phyloP scores from a whole-genome alignment of 2,329 filamentous ascomycete genomes.

The Ophiostoma triangulosporum region DNA sequence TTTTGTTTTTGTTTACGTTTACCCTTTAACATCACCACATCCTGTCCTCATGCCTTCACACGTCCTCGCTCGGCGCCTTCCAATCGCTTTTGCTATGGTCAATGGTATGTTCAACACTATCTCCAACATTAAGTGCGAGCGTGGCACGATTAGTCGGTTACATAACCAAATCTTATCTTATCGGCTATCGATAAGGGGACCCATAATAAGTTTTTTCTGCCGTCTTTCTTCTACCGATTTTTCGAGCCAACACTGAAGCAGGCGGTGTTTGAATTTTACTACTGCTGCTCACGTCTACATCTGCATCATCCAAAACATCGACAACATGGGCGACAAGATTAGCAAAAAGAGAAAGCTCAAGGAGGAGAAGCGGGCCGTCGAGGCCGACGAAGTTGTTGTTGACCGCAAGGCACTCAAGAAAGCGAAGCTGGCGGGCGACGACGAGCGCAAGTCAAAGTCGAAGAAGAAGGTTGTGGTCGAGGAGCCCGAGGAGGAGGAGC shows the following conservation, averaged over 20 bases:
- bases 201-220: constrained; percentile 1
- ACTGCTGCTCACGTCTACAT: no score
- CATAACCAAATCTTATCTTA: neutral
- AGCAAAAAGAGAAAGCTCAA: constrained; percentile 26
- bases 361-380: constrained; percentile 14
- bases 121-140: no score
- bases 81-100: no score
- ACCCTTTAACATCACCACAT: no score
- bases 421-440: constrained; percentile 9
- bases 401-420: constrained; percentile 14
- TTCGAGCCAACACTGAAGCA: neutral
- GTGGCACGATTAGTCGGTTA: no score
- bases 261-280: neutral
- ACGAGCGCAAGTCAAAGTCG: constrained; percentile 7
- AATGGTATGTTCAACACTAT: no score
- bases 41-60: no score
- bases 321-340: constrained; percentile 14
- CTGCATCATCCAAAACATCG: neutral
- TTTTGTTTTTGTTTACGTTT: no score
- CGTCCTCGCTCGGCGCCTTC: no score
- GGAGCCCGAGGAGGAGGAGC: neutral
- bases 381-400: constrained; percentile 1
- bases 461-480: constrained; percentile 11
- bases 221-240: neutral
- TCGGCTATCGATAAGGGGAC: neutral